These are phyloP conservation scores for Wickerhamomyces rabaulensis DNA, from an alignment of 805 yeast genomes.

Conservation along the genomic window DNA sequence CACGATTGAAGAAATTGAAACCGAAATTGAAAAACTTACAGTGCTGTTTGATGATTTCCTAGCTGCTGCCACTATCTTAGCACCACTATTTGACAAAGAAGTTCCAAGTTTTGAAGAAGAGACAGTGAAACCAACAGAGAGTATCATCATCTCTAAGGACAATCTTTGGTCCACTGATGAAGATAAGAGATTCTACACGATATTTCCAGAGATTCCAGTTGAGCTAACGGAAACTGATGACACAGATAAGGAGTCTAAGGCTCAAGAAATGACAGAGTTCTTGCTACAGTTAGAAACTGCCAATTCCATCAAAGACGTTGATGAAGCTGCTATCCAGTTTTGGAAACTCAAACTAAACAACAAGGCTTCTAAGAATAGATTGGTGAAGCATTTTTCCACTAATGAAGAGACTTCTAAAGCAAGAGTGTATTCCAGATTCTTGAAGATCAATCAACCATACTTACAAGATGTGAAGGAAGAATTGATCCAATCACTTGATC, in stretches of 20 bases:
- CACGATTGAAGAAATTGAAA: slow-evolving; percentile 33
- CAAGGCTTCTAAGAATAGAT: slow-evolving; percentile 63
- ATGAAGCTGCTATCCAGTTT: slow-evolving; percentile 40
- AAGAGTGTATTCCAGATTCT: slow-evolving; percentile 56
- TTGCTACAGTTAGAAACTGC: slow-evolving; percentile 38
- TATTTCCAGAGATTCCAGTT: slow-evolving; percentile 38
- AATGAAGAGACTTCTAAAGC: slow-evolving; percentile 40
- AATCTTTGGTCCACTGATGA: slow-evolving; percentile 62
- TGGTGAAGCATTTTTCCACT: slow-evolving; percentile 51
- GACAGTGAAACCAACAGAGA: slow-evolving; percentile 20
- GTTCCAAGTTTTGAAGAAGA: slow-evolving; percentile 31
- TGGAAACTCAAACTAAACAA: slow-evolving; percentile 52
- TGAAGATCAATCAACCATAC: slow-evolving; percentile 50
- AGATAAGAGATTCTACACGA: slow-evolving; percentile 59
- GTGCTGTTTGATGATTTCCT: slow-evolving; percentile 42
- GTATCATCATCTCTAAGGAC: slow-evolving; percentile 25
- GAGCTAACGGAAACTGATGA: slow-evolving; percentile 27
- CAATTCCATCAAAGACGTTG: slow-evolving; percentile 43
- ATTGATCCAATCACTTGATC: slow-evolving; percentile 49
- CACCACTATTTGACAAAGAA: slow-evolving; percentile 34
- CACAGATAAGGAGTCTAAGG: slow-evolving; percentile 20
- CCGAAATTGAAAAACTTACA: slow-evolving; percentile 27
- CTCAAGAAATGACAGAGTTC: slow-evolving; percentile 37
- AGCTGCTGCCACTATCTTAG: slow-evolving; percentile 36
- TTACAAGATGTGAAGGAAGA: slow-evolving; percentile 49